Evolutionary conservation across 768 basidiomycete species (phyloP).

Genomic region (Suillus lakei): DNA sequence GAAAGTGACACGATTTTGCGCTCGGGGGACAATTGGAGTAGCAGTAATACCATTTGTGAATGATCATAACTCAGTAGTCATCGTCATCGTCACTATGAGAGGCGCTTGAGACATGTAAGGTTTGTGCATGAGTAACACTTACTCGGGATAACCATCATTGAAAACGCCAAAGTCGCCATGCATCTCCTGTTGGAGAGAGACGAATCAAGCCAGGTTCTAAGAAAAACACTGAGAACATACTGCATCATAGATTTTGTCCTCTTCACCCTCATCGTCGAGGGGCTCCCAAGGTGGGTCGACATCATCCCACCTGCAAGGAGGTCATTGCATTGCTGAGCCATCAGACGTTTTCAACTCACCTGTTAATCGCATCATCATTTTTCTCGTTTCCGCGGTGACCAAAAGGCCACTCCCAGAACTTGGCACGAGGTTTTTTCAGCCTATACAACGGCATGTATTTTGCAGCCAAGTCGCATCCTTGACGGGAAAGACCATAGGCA

Average conservation of each 20-base stretch:
- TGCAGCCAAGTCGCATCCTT: background rate
- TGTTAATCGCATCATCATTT: background rate
- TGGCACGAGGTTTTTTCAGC: background rate
- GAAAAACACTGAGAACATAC: background rate
- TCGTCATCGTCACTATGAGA: background rate
- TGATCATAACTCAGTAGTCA: background rate
- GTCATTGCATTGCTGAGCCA: background rate
- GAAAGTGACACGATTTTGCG: too few relatives aligned
- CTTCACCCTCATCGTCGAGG: background rate
- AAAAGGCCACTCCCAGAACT: slow-evolving; percentile 1
- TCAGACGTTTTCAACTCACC: background rate
- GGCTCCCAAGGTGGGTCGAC: background rate
- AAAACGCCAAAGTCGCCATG: background rate
- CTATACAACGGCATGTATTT: background rate
- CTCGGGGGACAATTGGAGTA: too few relatives aligned
- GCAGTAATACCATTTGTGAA: background rate
- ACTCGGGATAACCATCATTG: slow-evolving; percentile 1
- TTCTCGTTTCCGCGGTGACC: slow-evolving; percentile 11
- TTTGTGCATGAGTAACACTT: background rate
- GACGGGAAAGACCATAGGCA: background rate
- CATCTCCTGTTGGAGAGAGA: background rate
- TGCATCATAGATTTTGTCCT: background rate
- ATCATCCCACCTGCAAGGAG: background rate
- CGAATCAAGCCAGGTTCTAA: background rate
- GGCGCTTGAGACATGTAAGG: background rate